Evolutionary conservation across 2,329 filamentous ascomycete genomes (phyloP).

Genomic region (Sporothrix sp.): DNA sequence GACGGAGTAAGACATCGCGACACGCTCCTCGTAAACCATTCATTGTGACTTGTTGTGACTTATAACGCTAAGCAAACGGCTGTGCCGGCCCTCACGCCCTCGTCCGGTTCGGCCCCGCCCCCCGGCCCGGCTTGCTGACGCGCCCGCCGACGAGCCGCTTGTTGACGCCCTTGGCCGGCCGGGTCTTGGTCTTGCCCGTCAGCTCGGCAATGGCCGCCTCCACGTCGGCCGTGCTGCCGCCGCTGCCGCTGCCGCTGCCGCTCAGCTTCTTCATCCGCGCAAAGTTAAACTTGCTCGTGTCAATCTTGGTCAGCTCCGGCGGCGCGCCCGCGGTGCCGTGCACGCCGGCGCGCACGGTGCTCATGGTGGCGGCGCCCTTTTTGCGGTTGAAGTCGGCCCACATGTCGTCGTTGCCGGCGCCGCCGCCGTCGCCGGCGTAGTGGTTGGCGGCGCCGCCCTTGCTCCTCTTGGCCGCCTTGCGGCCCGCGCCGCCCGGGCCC

Average conservation of each 20-base stretch:
- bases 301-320: slow-evolving; percentile 54
- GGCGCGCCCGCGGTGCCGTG: slow-evolving; percentile 63
- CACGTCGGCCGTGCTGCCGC: background rate
- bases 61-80: background rate
- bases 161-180: too few relatives aligned
- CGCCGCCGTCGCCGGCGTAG: background rate
- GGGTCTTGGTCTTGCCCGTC: too few relatives aligned
- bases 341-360: slow-evolving; percentile 26
- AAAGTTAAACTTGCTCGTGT: slow-evolving; percentile 52
- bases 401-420: slow-evolving; percentile 48
- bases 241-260: background rate
- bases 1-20: too few relatives aligned
- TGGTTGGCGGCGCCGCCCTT: slow-evolving; percentile 21
- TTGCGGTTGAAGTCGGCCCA: slow-evolving; percentile 66
- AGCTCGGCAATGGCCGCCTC: too few relatives aligned
- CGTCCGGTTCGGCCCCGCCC: too few relatives aligned
- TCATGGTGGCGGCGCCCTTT: slow-evolving; percentile 44
- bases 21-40: too few relatives aligned
- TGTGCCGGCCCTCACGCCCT: too few relatives aligned
- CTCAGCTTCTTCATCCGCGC: slow-evolving; percentile 3
- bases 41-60: too few relatives aligned
- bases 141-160: too few relatives aligned
- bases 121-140: too few relatives aligned
- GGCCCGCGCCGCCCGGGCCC: slow-evolving; percentile 25
- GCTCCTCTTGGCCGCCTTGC: slow-evolving; percentile 35